Percentiles rank a stretch among this genome's conserved stretches.
Evolutionary conservation across 352 stramenopile species (phyloP).

Genomic region (Phytophthora hybrid): DNA sequence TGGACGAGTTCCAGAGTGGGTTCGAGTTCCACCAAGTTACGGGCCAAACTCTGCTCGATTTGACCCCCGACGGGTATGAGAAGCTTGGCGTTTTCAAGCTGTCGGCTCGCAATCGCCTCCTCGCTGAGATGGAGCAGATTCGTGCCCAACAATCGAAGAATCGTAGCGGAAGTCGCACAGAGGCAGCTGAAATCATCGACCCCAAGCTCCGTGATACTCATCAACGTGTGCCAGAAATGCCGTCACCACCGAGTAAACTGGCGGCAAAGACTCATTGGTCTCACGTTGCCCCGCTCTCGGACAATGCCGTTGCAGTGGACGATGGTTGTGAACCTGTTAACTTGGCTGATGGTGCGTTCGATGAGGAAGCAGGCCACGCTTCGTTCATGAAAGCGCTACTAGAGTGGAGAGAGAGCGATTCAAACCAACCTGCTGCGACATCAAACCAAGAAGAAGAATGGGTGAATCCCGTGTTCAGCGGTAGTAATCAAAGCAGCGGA

Average conservation of each 20-base stretch:
- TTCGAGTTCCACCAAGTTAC: conserved; percentile 89
- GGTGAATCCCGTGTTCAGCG: conserved; percentile 68
- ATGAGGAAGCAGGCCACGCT: conserved; percentile 75
- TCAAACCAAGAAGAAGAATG: conserved; percentile 56
- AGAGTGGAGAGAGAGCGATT: conserved; percentile 71
- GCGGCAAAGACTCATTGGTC: conserved; percentile 66
- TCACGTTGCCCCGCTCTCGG: conserved; percentile 64
- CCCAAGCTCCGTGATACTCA: conserved; percentile 58
- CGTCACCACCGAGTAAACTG: conserved; percentile 37
- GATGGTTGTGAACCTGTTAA: conserved; percentile 64
- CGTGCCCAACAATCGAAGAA: conserved; percentile 33
- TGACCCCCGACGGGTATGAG: conserved; percentile 56
- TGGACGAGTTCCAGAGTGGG: conserved; percentile 70
- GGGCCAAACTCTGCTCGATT: conserved; percentile 50
- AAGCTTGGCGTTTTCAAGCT: conserved; percentile 66
- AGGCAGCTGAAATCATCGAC: conserved; percentile 62
- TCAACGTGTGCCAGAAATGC: conserved; percentile 34
- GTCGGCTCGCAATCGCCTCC: conserved; percentile 67
- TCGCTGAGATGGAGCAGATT: conserved; percentile 63
- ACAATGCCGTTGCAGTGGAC: conserved; percentile 29
- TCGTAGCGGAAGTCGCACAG: neutral
- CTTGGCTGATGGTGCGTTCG: conserved; percentile 77
- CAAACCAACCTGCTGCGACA: conserved; percentile 14
- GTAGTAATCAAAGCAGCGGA: conserved; percentile 22
- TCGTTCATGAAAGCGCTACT: conserved; percentile 85